Evolutionary conservation across 148 eudicot species (phyloP), one percentile per base, ranked within the genome.

Genomic region (Nyssa sinensis): DNA sequence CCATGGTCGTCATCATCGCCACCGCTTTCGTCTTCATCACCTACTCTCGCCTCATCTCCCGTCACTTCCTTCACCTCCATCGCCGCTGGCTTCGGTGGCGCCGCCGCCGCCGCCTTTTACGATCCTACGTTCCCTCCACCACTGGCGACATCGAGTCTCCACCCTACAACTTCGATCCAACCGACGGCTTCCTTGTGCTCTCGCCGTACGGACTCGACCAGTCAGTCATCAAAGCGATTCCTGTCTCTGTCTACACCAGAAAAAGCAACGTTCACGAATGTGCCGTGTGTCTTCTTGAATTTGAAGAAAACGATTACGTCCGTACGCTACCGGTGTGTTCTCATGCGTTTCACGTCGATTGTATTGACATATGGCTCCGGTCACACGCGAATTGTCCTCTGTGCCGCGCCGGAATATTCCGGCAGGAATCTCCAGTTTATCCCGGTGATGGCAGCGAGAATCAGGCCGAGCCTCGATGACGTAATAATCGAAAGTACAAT

Each of bases 331-430:
- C 99, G 3, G 83, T 79, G 0, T 95, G 99, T 62, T 77, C 76
- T 25, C 99, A 95, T 78, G 82, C 89, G 0, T 95, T 95, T 64
- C 99, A 95, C 75, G 96, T 92, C 0, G 99, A 95, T 24, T 95
- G 99, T 71, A 93, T 95, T 58, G 99, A 95, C 63, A 79, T 88
- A 53, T 95, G 99, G 99, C 83, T 95, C 0, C 75, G 87, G 1
- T 85, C 94, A 2, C 97, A 95, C 82, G 96, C 97, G 41, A 92
- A 82, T 59, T 95, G 99, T 70, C 99, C 99, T 1, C 81, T 95
- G 3, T 95, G 99, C 44, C 86, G 99, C 6, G 86, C 97, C 24
- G 88, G 87, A 2, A 82, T 89, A 16, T 73, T 85, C 29, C 84
- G 86, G 2, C 79, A 78, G 0, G 80, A 79, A 0, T 91, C 88